A percentile compares a stretch with the other conserved stretches of the same genome.
phyloP scores from a whole-genome alignment of 352 stramenopile species.

The Phytophthora rubi region DNA sequence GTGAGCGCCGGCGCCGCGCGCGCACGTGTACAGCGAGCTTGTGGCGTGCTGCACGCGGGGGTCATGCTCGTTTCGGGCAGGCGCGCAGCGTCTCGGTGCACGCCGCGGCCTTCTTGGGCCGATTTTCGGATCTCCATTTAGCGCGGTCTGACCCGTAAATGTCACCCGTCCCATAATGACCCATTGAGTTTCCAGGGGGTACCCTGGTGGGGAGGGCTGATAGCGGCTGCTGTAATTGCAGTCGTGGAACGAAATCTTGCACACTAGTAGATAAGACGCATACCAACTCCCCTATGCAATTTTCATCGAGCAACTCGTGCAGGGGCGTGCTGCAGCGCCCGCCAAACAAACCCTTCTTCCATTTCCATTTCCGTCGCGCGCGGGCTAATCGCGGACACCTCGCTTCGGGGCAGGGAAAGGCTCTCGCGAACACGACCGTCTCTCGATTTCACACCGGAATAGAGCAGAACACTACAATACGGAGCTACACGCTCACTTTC shows the following conservation, averaged over 20 bases:
- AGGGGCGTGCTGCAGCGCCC: background rate
- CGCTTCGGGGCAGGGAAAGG: conserved; percentile 18
- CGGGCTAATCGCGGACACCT: conserved; percentile 5
- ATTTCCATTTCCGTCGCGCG: conserved; percentile 25
- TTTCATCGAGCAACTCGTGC: conserved; percentile 8
- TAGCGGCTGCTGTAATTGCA: conserved; percentile 1
- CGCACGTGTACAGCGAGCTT: conserved; percentile 10
- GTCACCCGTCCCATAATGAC: conserved; percentile 28
- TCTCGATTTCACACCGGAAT: conserved; percentile 11
- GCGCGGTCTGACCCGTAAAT: conserved; percentile 26
- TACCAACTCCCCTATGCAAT: conserved; percentile 8
- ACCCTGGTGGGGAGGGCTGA: background rate
- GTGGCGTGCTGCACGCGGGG: conserved; percentile 14
- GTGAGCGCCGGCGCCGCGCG: background rate
- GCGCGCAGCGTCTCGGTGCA: background rate
- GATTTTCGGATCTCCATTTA: conserved; percentile 30
- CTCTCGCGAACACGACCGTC: conserved; percentile 1
- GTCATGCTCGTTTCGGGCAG: conserved; percentile 25
- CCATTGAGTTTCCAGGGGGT: conserved; percentile 36
- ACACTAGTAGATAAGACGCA: conserved; percentile 1
- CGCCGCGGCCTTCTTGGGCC: background rate
- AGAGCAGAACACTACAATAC: conserved; percentile 13
- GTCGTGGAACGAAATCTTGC: background rate
- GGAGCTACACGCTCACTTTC: conserved; percentile 4
- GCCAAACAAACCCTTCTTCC: conserved; percentile 15